A percentile compares a stretch with the other conserved stretches of the same genome.
Evolutionary conservation across 2,329 filamentous ascomycete genomes (phyloP).

Genomic region (Colletotrichum chrysophilum): DNA sequence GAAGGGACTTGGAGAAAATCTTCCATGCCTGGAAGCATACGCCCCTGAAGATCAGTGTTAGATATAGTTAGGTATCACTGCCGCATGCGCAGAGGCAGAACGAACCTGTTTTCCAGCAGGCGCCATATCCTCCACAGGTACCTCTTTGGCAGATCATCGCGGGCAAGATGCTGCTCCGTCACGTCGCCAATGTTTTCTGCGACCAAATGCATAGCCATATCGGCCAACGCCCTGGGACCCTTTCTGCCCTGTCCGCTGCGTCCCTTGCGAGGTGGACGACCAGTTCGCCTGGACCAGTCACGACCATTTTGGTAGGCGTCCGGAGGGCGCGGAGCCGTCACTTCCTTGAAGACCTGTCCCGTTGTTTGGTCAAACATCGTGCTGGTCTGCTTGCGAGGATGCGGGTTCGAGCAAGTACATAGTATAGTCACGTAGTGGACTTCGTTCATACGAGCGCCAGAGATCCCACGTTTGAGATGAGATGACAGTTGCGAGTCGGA

Average conservation of each 20-base stretch:
- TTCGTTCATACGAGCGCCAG: background rate
- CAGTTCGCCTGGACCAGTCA: conserved; percentile 40
- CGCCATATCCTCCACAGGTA: conserved; percentile 43
- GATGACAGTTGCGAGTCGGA: background rate
- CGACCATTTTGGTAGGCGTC: conserved; percentile 26
- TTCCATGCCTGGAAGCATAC: conserved; percentile 46
- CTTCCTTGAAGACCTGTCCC: conserved; percentile 43
- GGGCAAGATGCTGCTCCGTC: conserved; percentile 33
- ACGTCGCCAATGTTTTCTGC: conserved; percentile 41
- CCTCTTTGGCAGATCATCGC: conserved; percentile 35
- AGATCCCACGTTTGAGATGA: background rate
- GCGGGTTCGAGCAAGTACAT: background rate
- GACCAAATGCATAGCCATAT: conserved; percentile 42
- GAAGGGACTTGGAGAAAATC: conserved; percentile 38
- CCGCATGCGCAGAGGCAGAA: background rate
- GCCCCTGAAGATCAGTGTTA: conserved; percentile 28
- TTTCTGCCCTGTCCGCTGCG: conserved; percentile 26
- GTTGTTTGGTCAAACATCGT: conserved; percentile 37
- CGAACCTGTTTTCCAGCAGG: conserved; percentile 44
- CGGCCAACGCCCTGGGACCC: conserved; percentile 41
- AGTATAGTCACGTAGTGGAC: background rate
- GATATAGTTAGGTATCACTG: background rate
- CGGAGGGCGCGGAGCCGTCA: conserved; percentile 33
- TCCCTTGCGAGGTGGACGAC: conserved; percentile 27
- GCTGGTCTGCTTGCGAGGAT: background rate